Evolutionary conservation across 169 alveolate species (phyloP).

Genomic region (Condylostoma magnum): DNA sequence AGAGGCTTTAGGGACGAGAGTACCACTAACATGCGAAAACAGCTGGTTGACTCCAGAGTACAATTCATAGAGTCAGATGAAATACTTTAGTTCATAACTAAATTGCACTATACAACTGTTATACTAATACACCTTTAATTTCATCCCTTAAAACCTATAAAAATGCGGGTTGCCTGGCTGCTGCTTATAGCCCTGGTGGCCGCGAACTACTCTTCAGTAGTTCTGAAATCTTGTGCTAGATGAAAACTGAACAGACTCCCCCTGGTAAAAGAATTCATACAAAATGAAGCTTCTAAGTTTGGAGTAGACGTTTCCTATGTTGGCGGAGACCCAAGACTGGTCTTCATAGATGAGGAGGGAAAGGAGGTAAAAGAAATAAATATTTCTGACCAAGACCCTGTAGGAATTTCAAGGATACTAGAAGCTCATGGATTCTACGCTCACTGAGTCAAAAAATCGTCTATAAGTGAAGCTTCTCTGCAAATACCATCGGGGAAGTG

Average conservation of each 20-base stretch:
- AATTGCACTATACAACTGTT: too few relatives aligned
- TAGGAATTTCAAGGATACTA: not conserved
- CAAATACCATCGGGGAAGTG: too few relatives aligned
- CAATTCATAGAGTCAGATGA: not conserved
- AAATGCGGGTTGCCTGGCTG: too few relatives aligned
- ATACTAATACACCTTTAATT: too few relatives aligned
- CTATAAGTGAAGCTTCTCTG: conserved; percentile 1
- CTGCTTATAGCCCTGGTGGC: too few relatives aligned
- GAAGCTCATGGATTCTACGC: conserved; percentile 22
- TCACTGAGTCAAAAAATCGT: not conserved
- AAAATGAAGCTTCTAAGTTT: conserved; percentile 7
- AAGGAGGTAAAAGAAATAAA: not conserved
- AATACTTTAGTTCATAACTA: too few relatives aligned
- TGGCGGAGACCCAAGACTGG: conserved; percentile 47
- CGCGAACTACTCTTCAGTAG: not conserved
- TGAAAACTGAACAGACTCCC: conserved; percentile 50
- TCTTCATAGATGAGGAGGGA: not conserved
- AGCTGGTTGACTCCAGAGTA: conserved; percentile 28
- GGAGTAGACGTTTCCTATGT: conserved; percentile 30
- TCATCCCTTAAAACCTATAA: too few relatives aligned
- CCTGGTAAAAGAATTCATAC: conserved; percentile 32
- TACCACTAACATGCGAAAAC: conserved; percentile 27
- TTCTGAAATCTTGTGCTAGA: conserved; percentile 41
- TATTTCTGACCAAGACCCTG: not conserved
- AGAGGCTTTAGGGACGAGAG: conserved; percentile 38